A percentile compares a stretch with the other conserved stretches of the same genome.
phyloP scores from a whole-genome alignment of 768 basidiomycete genomes.

The Leccinum ochraceum region DNA sequence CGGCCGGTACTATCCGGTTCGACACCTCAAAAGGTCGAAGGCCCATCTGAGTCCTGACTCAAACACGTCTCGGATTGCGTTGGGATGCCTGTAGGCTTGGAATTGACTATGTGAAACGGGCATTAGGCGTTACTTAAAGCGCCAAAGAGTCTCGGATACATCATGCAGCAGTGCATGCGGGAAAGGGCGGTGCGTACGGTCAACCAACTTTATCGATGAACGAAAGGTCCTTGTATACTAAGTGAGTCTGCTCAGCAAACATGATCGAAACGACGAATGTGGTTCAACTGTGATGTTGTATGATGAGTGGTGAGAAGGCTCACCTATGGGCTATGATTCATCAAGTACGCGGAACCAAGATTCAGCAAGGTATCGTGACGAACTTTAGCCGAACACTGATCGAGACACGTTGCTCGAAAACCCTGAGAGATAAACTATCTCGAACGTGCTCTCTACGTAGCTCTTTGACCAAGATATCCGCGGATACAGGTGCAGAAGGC shows the following conservation, averaged over 20 bases:
- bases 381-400: slow-evolving; percentile 14
- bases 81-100: neutral
- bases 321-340: slow-evolving; percentile 10
- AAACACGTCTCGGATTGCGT: neutral
- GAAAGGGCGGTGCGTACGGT: slow-evolving; percentile 5
- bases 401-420: slow-evolving; percentile 4
- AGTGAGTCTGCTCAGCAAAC: slow-evolving; percentile 2
- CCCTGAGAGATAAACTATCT: slow-evolving; percentile 6
- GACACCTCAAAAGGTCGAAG: neutral
- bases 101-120: neutral
- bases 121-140: neutral
- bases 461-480: slow-evolving; percentile 32
- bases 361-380: slow-evolving; percentile 9
- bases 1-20: neutral
- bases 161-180: neutral
- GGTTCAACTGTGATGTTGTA: slow-evolving; percentile 1
- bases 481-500: slow-evolving; percentile 28
- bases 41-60: neutral
- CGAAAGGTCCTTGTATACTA: neutral
- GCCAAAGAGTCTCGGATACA: no score
- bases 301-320: slow-evolving; percentile 7
- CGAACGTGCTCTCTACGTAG: slow-evolving; percentile 17
- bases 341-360: slow-evolving; percentile 1
- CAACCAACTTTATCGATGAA: slow-evolving; percentile 24
- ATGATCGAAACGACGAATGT: slow-evolving; percentile 13